Evolutionary conservation across 805 yeast species (phyloP), one percentile per base, ranked within the genome.

Genomic region (Sugiyamaella boreocaroliniensis): DNA sequence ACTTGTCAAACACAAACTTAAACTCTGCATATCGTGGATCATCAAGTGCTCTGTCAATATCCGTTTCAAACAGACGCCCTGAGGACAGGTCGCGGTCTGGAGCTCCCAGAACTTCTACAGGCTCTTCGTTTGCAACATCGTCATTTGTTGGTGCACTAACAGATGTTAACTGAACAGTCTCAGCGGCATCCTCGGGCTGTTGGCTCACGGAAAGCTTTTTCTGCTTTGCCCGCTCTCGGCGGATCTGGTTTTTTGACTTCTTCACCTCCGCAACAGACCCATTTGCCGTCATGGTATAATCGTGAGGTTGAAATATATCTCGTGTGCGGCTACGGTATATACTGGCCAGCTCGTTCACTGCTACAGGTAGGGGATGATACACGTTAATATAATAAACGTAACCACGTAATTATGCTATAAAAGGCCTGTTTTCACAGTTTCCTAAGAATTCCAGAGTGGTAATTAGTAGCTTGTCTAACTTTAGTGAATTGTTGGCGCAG

Each of bases 221-320:
- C 34, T 64, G 62, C 61, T 78, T 79, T 5, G 76, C 77, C 56
- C 68, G 68, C 56, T 76, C 62, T 54, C 73, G 68, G 52, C 69
- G 68, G 40, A 71, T 51, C 55, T 71, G 73, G 18, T 63, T 66
- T 53, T 71, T 72, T 47, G 71, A 64, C 43, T 70, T 71, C 45
- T 65, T 64, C n/a, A 66, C 63, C 41, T 69, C 8, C 3, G 37
- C 37, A 22, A 22, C 26, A 32, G 37, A 32, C 18, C 40, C 48
- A 45, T 45, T n/a, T 14, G 15, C 20, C 20, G 16, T 18, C 12
- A n/a, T 41, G 44, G 5, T 55, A 57, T 22, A 14, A 58, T 58
- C 55, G 43, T 60, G 47, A 29, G 19, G 29, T 47, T 47, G 44
- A 20, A 40, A 37, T 37, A n/a, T 15, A 37, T 37, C 16, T 22